Conservation (phyloP, 257 asterid genomes). For the Orobanche coerulescens region DNA sequence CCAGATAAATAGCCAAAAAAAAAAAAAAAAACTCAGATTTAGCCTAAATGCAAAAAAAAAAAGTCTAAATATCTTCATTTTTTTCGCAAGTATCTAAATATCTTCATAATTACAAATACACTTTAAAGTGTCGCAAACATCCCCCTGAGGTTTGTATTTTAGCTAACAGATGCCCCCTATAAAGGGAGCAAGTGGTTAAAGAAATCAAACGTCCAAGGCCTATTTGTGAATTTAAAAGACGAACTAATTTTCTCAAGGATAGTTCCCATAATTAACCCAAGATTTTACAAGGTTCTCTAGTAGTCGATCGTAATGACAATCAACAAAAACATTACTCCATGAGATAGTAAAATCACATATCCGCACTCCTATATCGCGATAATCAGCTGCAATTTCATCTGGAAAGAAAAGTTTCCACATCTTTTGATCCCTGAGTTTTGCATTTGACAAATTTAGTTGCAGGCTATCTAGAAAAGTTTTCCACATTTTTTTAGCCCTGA, state of each 20-base stretch:
- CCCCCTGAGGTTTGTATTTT: background rate
- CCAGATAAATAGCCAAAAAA: no score
- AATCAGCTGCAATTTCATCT: background rate
- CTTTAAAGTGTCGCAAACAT: no score
- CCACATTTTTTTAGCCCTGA: no score
- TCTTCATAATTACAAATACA: no score
- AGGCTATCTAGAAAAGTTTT: no score
- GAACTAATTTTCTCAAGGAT: background rate
- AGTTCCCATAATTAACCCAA: background rate
- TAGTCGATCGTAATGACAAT: background rate
- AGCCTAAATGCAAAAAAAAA: background rate
- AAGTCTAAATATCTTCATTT: background rate
- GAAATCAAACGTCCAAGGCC: no score
- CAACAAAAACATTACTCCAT: background rate
- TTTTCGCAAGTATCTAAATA: background rate
- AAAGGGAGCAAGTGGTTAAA: no score
- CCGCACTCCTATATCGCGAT: background rate
- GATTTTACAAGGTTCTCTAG: slow-evolving; percentile 1
- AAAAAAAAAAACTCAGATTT: background rate
- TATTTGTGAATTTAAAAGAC: background rate
- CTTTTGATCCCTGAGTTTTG: background rate
- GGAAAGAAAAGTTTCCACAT: background rate
- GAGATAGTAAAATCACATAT: background rate
- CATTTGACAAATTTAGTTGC: background rate
- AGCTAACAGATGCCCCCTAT: background rate